phyloP scores from a whole-genome alignment of 495 filamentous ascomycete species.

The Clavariopsis aquatica region DNA sequence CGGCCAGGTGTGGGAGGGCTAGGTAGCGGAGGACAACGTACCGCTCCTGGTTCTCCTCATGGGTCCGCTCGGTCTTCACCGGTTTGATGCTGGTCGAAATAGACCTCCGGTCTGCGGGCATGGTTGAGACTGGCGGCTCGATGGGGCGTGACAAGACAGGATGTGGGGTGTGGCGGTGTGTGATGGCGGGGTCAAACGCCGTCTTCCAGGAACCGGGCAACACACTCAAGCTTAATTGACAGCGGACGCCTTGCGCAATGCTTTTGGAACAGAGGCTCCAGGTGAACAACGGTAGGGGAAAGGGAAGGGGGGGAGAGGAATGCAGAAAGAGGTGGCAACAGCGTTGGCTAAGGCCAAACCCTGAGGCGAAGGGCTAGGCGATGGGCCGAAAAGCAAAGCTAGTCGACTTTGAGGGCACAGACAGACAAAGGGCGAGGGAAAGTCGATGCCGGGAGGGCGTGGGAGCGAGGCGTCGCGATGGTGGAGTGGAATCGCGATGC shows the following conservation, averaged over 20 bases:
- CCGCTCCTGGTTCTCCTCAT: conserved; percentile 92
- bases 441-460: not conserved
- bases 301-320: not conserved
- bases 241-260: not conserved
- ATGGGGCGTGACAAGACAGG: conserved; percentile 8
- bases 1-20: not conserved
- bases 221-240: not conserved
- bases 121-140: conserved; percentile 9
- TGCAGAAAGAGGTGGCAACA: conserved; percentile 12
- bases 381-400: conserved; percentile 12
- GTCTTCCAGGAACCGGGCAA: not conserved
- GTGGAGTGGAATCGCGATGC: not conserved
- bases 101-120: not conserved
- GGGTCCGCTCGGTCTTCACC: conserved; percentile 67
- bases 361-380: not conserved
- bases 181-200: not conserved
- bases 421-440: not conserved
- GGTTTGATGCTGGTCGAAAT: conserved; percentile 48
- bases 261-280: not conserved
- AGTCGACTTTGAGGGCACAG: not conserved
- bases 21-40: conserved; percentile 40
- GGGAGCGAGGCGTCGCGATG: conserved; percentile 1
- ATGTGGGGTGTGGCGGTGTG: not conserved
- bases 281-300: too few relatives aligned
- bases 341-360: not conserved